phyloP scores from a whole-genome alignment of 768 basidiomycete genomes.

The Aureoboletus auriporus region DNA sequence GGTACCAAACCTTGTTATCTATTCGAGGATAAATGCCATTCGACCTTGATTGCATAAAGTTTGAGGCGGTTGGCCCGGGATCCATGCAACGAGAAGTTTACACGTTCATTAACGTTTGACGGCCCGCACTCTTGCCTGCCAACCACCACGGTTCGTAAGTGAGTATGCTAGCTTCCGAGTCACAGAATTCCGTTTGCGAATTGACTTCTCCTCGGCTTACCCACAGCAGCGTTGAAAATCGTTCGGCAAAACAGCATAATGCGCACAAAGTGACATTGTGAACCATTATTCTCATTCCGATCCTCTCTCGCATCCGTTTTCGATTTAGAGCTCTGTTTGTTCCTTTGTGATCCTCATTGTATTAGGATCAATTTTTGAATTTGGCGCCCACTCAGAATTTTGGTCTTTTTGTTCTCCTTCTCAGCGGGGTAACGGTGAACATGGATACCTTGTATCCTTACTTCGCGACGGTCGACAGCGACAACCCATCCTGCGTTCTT shows the following conservation, averaged over 20 bases:
- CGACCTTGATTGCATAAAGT: not conserved
- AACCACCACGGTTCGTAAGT: not conserved
- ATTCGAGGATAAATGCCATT: not conserved
- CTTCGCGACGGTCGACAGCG: constrained; percentile 8
- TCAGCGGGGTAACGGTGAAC: not conserved
- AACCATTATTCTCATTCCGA: not conserved
- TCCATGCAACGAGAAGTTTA: not conserved
- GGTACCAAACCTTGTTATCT: constrained; percentile 7
- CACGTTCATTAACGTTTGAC: constrained; percentile 4
- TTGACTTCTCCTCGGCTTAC: constrained; percentile 13
- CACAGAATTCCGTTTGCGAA: not conserved
- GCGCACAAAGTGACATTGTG: not conserved
- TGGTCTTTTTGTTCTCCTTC: not conserved
- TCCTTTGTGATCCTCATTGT: not conserved
- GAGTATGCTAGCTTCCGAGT: constrained; percentile 2
- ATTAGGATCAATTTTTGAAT: not conserved
- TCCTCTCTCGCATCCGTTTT: not conserved
- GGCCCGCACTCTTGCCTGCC: not conserved
- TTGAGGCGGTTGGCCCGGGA: not conserved
- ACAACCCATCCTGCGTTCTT: not conserved
- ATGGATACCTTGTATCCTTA: constrained; percentile 5
- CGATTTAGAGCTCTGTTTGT: constrained; percentile 1
- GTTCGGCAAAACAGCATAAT: not conserved
- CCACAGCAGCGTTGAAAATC: constrained; percentile 1
- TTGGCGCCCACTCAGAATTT: not conserved